Conservation (phyloP, 169 alveolate genomes). For the Plasmodium vivax region DNA sequence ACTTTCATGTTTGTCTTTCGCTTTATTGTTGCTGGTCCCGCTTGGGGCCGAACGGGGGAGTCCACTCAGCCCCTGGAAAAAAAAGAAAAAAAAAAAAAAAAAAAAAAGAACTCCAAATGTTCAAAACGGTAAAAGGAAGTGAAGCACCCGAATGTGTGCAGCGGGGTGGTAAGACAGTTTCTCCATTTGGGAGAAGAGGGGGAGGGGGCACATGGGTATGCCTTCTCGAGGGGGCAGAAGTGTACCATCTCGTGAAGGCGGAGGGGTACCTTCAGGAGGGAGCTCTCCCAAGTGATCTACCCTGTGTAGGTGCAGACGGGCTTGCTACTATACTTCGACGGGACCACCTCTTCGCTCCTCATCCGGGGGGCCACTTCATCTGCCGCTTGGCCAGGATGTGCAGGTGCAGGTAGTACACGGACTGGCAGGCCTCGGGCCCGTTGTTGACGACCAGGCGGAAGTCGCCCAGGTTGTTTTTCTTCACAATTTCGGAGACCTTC, state of each 20-base stretch:
- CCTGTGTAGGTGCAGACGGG: not conserved
- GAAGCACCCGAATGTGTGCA: not conserved
- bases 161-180: not conserved
- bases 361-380: conserved; percentile 92
- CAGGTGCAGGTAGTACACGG: conserved; percentile 92
- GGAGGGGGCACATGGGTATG: not conserved
- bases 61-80: not conserved
- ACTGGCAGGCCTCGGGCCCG: conserved; percentile 92
- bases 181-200: not conserved
- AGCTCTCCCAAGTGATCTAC: not conserved
- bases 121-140: not conserved
- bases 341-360: not conserved
- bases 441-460: conserved; percentile 93
- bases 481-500: conserved; percentile 89
- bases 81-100: no score
- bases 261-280: not conserved
- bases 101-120: no score
- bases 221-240: not conserved
- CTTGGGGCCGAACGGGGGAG: not conserved
- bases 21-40: not conserved
- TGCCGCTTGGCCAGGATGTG: conserved; percentile 89
- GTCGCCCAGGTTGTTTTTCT: conserved; percentile 88
- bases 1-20: not conserved
- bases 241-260: no score
- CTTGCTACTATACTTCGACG: not conserved